phyloP scores from a whole-genome alignment of 164 flowering plant species.

The Nelumbo lutea region DNA sequence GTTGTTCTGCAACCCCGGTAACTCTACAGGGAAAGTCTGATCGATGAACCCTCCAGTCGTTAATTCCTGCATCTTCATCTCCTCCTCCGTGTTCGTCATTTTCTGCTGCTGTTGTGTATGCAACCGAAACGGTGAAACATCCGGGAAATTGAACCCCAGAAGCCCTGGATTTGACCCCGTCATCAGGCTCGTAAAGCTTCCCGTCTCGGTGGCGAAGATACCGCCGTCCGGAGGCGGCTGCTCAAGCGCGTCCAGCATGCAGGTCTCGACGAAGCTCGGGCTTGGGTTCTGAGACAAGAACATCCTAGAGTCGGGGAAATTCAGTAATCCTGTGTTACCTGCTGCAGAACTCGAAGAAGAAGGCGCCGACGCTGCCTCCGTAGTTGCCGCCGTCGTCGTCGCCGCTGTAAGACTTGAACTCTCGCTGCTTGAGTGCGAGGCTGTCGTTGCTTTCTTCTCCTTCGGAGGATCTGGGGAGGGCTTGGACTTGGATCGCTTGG shows the following conservation, averaged over 20 bases:
- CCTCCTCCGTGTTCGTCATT: constrained; percentile 18
- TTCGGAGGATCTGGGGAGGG: constrained; percentile 3
- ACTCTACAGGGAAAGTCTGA: constrained; percentile 33
- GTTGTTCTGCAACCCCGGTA: constrained; percentile 15
- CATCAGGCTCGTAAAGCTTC: constrained; percentile 51
- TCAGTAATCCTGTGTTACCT: not conserved
- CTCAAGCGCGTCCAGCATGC: constrained; percentile 11
- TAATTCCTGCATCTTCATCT: constrained; percentile 30
- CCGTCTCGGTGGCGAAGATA: constrained; percentile 37
- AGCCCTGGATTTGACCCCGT: constrained; percentile 27
- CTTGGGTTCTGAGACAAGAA: constrained; percentile 12
- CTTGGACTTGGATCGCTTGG: constrained; percentile 27
- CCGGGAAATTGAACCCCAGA: constrained; percentile 24
- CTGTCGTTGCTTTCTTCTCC: constrained; percentile 1
- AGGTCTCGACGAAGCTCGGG: constrained; percentile 17
- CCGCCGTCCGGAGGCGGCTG: constrained; percentile 10
- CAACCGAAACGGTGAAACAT: constrained; percentile 17
- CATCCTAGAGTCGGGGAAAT: constrained; percentile 18
- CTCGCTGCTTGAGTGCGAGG: constrained; percentile 43
- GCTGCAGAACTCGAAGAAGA: constrained; percentile 17
- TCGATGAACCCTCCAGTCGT: constrained; percentile 24
- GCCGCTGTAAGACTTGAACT: constrained; percentile 32
- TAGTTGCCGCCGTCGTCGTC: constrained; percentile 8
- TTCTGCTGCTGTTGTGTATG: constrained; percentile 21
- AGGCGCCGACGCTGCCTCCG: constrained; percentile 24